Percentiles rank a stretch among this genome's conserved stretches.
These are phyloP conservation scores for Rhododendron mucronatum DNA, from an alignment of 148 eudicot species.

Conservation along the genomic window DNA sequence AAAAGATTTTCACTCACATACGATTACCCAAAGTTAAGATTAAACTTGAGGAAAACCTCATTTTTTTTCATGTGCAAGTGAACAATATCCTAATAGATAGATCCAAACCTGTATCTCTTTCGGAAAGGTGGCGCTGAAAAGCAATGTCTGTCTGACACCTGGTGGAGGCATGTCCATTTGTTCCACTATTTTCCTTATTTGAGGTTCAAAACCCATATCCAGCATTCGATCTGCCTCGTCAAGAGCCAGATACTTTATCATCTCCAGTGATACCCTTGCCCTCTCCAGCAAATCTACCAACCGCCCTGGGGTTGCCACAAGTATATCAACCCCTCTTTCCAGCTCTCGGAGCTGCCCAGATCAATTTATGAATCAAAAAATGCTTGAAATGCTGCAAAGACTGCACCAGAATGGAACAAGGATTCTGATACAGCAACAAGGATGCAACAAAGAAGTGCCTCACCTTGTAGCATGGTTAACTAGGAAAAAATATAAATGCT, in stretches of 20 bases:
- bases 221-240: constrained; percentile 60
- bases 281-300: constrained; percentile 57
- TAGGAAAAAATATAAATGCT: background rate
- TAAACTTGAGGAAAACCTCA: background rate
- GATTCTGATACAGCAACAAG: background rate
- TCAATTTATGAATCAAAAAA: constrained; percentile 4
- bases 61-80: background rate
- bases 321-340: constrained; percentile 55
- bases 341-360: constrained; percentile 44
- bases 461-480: background rate
- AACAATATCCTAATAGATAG: background rate
- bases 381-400: background rate
- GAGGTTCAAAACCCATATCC: constrained; percentile 62
- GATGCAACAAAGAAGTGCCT: too few species aligned
- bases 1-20: background rate
- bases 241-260: constrained; percentile 48
- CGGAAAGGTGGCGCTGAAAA: constrained; percentile 55
- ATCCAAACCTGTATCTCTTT: constrained; percentile 47
- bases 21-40: background rate
- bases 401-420: background rate
- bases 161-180: constrained; percentile 57
- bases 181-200: constrained; percentile 53
- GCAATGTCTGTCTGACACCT: constrained; percentile 45
- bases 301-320: constrained; percentile 59
- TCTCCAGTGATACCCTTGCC: constrained; percentile 50